Conservation (phyloP, 441 rosid genomes). For the Eruca vesicaria region DNA sequence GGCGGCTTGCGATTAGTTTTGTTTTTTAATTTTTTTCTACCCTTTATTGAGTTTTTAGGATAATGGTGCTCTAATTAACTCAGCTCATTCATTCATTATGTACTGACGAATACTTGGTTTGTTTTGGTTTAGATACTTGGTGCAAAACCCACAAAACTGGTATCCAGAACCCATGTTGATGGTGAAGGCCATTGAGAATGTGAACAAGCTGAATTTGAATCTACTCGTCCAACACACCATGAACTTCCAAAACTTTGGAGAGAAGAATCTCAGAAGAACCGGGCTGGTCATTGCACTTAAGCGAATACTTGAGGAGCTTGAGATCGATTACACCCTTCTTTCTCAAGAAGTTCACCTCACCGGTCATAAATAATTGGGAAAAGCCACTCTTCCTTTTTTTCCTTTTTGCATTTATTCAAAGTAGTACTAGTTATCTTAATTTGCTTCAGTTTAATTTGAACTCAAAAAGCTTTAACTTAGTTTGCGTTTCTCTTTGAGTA, state of each 20-base stretch:
- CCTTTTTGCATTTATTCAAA: neutral
- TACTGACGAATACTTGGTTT: neutral
- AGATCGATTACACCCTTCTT: slow-evolving; percentile 41
- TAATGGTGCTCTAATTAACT: no score
- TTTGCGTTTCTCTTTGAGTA: neutral
- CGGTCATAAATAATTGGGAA: slow-evolving; percentile 7
- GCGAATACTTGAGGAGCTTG: slow-evolving; percentile 62
- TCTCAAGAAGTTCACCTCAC: neutral
- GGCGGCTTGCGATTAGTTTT: no score
- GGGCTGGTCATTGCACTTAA: slow-evolving; percentile 60
- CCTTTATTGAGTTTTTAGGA: no score
- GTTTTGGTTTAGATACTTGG: neutral
- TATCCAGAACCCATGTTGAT: neutral
- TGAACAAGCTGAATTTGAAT: slow-evolving; percentile 57
- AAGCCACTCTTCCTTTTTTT: neutral
- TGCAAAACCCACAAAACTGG: neutral
- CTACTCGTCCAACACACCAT: slow-evolving; percentile 55
- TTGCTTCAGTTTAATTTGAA: neutral
- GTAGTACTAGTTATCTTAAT: neutral
- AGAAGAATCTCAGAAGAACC: slow-evolving; percentile 59
- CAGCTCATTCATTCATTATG: neutral
- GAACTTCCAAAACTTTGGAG: slow-evolving; percentile 66
- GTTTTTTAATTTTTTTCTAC: no score
- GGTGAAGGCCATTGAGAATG: slow-evolving; percentile 7
- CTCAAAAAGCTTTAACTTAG: neutral